These are phyloP conservation scores for Sporodiniella umbellata DNA, from an alignment of 371 early-diverging fungal genomes.

Conservation along the genomic window DNA sequence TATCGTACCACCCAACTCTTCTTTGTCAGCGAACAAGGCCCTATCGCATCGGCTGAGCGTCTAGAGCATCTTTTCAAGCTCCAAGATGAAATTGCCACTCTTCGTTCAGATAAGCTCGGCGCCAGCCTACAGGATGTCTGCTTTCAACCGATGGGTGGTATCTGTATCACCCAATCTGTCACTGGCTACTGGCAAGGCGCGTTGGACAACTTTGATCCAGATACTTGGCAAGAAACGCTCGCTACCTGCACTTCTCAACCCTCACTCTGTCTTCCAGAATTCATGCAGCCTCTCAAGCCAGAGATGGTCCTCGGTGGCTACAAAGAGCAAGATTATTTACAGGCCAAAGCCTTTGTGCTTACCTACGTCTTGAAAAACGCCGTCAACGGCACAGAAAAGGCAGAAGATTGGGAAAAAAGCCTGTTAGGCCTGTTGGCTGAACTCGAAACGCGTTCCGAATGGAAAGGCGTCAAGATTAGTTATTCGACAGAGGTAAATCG, in stretches of 20 bases:
- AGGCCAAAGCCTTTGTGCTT: constrained; percentile 59
- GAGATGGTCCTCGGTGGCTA: constrained; percentile 70
- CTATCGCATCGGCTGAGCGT: constrained; percentile 48
- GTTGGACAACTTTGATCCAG: constrained; percentile 42
- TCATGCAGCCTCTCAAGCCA: constrained; percentile 66
- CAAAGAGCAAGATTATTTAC: constrained; percentile 32
- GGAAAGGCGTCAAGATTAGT: constrained; percentile 54
- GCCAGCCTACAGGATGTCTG: constrained; percentile 62
- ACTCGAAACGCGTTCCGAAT: constrained; percentile 41
- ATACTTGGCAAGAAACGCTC: constrained; percentile 45
- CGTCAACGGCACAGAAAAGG: constrained; percentile 36
- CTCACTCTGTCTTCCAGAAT: constrained; percentile 60
- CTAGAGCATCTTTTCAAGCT: constrained; percentile 52
- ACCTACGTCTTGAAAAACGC: constrained; percentile 69
- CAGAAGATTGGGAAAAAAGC: constrained; percentile 65
- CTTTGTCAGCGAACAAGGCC: constrained; percentile 46
- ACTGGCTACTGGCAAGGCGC: constrained; percentile 76
- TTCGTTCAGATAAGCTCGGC: constrained; percentile 34
- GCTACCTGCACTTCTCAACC: constrained; percentile 54
- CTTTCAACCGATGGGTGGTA: constrained; percentile 64
- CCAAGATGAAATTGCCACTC: constrained; percentile 46
- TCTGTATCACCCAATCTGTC: constrained; percentile 69
- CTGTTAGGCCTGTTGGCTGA: constrained; percentile 42
- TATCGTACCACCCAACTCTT: constrained; percentile 74
- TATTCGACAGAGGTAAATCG: constrained; percentile 73